Percentiles rank a stretch among this genome's conserved stretches.
Conservation (phyloP, 2,329 filamentous ascomycete genomes). For the Apiospora aurea region DNA sequence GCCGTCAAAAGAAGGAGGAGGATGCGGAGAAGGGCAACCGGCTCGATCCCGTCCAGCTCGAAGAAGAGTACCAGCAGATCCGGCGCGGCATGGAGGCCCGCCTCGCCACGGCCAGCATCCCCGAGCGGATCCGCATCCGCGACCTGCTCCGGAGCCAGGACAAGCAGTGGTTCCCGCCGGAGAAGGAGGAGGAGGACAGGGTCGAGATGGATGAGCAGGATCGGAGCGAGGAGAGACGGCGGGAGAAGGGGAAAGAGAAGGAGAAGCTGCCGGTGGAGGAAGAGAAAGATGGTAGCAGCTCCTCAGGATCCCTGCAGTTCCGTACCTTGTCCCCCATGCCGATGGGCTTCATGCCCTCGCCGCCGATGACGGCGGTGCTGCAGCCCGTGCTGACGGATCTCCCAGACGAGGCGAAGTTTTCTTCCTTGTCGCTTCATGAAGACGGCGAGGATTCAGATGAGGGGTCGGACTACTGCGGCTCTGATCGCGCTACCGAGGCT, state of each 20-base stretch:
- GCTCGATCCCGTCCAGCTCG: background rate
- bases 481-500: background rate
- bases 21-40: background rate
- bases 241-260: background rate
- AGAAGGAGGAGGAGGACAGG: background rate
- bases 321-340: background rate
- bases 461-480: background rate
- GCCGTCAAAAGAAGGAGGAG: background rate
- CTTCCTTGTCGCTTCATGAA: background rate
- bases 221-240: background rate
- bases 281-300: background rate
- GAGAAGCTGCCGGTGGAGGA: background rate
- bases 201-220: background rate
- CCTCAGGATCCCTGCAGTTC: background rate
- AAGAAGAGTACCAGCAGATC: background rate
- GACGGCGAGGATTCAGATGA: background rate
- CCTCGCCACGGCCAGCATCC: background rate
- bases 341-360: background rate
- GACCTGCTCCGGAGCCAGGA: background rate
- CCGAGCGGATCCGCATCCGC: background rate
- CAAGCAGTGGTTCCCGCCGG: background rate
- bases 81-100: background rate
- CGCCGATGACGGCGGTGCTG: background rate
- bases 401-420: background rate
- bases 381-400: background rate